These are phyloP conservation scores for Aspergillus sp. DNA, from an alignment of 2,329 filamentous ascomycete genomes.

Conservation along the genomic window DNA sequence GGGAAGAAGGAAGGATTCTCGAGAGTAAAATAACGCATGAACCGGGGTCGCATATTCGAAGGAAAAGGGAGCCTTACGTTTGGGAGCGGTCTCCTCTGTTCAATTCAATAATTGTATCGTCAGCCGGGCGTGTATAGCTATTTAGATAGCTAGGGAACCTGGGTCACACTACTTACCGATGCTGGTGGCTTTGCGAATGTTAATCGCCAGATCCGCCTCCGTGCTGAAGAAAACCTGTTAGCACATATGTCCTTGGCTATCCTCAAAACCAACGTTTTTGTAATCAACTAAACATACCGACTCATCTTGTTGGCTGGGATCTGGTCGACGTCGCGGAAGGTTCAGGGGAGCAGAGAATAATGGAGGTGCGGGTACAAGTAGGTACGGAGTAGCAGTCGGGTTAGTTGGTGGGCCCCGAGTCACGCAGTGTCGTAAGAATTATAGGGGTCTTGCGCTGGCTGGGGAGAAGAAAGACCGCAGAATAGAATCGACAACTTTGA, in stretches of 20 bases:
- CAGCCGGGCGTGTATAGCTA: background rate
- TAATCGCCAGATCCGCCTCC: conserved; percentile 56
- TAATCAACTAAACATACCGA: conserved; percentile 40
- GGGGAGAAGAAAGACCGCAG: background rate
- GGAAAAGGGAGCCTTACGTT: conserved; percentile 42
- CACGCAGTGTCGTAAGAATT: conserved; percentile 12
- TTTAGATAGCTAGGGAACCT: no score
- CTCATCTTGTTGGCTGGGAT: conserved; percentile 52
- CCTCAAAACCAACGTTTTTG: background rate
- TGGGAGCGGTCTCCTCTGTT: conserved; percentile 57
- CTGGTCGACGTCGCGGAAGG: conserved; percentile 8
- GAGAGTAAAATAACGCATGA: no score
- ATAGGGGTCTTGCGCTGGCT: background rate
- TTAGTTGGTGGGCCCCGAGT: conserved; percentile 10
- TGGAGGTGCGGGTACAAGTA: conserved; percentile 1
- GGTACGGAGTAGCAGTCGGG: background rate
- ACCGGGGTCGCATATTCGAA: background rate
- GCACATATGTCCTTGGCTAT: background rate
- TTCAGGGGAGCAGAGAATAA: conserved; percentile 13
- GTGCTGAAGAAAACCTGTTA: conserved; percentile 35
- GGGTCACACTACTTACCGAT: conserved; percentile 39
- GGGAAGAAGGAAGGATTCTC: background rate
- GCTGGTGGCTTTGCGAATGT: conserved; percentile 60
- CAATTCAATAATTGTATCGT: conserved; percentile 5
- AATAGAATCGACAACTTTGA: no score